These are phyloP conservation scores for Fomitopsis pinicola DNA, from an alignment of 1,284 basidiomycete species.

Conservation along the genomic window DNA sequence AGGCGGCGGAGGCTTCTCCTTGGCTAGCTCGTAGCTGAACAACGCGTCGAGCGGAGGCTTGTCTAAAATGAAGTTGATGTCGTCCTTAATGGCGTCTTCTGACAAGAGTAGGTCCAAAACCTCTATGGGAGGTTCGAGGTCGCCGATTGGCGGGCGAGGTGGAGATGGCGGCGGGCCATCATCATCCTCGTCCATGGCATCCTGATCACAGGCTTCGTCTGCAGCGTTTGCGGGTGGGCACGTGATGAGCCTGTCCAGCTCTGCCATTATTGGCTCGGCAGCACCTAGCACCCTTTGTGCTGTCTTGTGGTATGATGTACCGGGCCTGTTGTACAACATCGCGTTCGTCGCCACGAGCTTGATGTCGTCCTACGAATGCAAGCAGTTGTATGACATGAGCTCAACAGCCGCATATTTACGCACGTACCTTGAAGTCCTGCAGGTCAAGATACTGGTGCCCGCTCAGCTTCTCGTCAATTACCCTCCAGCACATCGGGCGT, in stretches of 20 bases:
- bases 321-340: constrained; percentile 79
- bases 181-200: not conserved
- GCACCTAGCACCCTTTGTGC: constrained; percentile 68
- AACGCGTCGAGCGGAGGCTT: constrained; percentile 62
- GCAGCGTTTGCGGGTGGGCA: not conserved
- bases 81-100: constrained; percentile 44
- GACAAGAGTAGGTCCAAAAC: constrained; percentile 53
- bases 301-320: constrained; percentile 68
- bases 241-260: constrained; percentile 37
- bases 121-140: constrained; percentile 67
- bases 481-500: constrained; percentile 86
- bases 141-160: constrained; percentile 38
- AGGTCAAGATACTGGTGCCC: constrained; percentile 76
- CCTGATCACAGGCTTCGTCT: not conserved
- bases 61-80: constrained; percentile 48
- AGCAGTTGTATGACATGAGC: not conserved
- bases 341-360: constrained; percentile 85
- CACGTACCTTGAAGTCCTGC: constrained; percentile 67
- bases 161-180: not conserved
- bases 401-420: not conserved
- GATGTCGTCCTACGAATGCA: constrained; percentile 63
- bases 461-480: constrained; percentile 79
- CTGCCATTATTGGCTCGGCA: constrained; percentile 55
- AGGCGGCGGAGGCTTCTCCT: constrained; percentile 51
- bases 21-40: constrained; percentile 63